phyloP scores from a whole-genome alignment of 2,329 filamentous ascomycete species.

The Volutella citrinella region DNA sequence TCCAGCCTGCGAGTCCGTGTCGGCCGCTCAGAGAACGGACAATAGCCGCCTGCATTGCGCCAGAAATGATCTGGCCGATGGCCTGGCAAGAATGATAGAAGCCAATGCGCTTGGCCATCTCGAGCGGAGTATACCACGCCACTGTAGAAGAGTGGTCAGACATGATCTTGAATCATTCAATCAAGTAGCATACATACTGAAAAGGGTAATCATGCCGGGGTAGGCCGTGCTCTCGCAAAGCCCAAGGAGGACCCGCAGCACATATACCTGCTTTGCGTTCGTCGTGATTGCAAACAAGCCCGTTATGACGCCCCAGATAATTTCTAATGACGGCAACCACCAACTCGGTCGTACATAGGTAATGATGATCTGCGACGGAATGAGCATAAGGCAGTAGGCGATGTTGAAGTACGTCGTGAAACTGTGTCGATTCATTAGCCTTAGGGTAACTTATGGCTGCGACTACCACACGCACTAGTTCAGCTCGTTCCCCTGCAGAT shows the following conservation, averaged over 20 bases:
- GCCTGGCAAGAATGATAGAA: background rate
- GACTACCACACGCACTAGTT: too few relatives aligned
- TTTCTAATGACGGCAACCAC: background rate
- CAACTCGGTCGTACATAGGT: conserved; percentile 1
- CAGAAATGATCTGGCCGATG: conserved; percentile 2
- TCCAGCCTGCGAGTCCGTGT: conserved; percentile 1
- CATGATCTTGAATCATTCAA: background rate
- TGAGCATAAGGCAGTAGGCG: too few relatives aligned
- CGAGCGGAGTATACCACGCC: background rate
- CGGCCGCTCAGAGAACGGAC: background rate
- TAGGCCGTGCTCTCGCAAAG: background rate
- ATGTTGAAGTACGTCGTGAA: too few relatives aligned
- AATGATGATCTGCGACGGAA: conserved; percentile 2
- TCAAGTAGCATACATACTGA: conserved; percentile 1
- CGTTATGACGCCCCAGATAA: conserved; percentile 1
- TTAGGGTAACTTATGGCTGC: too few relatives aligned
- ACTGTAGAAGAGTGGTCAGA: too few relatives aligned
- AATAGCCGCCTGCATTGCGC: conserved; percentile 1
- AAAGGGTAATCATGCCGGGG: conserved; percentile 1
- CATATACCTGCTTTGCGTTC: conserved; percentile 2
- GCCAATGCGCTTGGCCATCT: conserved; percentile 1
- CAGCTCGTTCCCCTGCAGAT: too few relatives aligned
- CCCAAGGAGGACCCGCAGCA: conserved; percentile 1
- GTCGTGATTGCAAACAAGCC: background rate
- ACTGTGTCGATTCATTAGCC: too few relatives aligned